Evolutionary conservation across 2,329 filamentous ascomycete genomes (phyloP).

Genomic region (Fusarium tanahbumbuense): DNA sequence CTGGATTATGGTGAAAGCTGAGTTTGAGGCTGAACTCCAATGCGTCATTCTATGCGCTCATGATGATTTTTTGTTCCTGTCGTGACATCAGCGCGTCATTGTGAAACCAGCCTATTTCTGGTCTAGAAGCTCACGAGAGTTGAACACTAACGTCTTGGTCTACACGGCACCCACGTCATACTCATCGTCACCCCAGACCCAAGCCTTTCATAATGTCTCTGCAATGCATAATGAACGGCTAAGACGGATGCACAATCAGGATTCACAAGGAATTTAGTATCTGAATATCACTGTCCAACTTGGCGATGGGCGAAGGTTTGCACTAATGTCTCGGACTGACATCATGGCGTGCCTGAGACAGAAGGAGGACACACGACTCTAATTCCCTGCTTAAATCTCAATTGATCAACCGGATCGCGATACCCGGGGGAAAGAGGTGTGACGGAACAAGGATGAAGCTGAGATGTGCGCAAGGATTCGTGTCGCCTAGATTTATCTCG

Average conservation of each 20-base stretch:
- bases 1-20: neutral
- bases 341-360: slow-evolving; percentile 10
- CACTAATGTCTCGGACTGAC: neutral
- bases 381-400: neutral
- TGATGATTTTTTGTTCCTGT: slow-evolving; percentile 15
- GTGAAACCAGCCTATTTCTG: slow-evolving; percentile 18
- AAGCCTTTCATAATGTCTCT: neutral
- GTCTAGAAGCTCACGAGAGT: slow-evolving; percentile 4
- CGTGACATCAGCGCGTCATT: slow-evolving; percentile 29
- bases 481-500: neutral
- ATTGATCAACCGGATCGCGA: neutral
- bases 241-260: slow-evolving; percentile 9
- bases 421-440: neutral
- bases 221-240: neutral
- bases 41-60: slow-evolving; percentile 32
- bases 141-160: neutral
- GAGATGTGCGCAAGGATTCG: neutral
- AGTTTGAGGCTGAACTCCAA: slow-evolving; percentile 14
- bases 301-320: neutral
- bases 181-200: slow-evolving; percentile 9
- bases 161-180: slow-evolving; percentile 26
- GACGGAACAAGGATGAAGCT: neutral
- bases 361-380: slow-evolving; percentile 1
- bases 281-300: neutral
- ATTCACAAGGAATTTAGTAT: slow-evolving; percentile 8